Evolutionary conservation across 768 basidiomycete genomes (phyloP).

Genomic region (Phaeotremella fagi): DNA sequence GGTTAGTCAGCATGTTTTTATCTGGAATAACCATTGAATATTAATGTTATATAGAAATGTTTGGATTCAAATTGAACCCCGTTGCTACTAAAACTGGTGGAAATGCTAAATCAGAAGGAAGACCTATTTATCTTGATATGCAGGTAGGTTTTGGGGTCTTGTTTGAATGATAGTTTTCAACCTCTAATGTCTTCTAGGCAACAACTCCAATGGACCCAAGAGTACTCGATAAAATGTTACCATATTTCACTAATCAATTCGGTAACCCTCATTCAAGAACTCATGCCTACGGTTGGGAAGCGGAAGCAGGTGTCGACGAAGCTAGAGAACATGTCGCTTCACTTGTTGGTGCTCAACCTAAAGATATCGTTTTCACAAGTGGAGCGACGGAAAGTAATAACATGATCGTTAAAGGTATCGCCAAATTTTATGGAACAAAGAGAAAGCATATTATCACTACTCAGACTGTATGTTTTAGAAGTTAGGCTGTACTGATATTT

Average conservation of each 20-base stretch:
- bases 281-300: slow-evolving; percentile 99
- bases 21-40: not conserved
- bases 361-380: slow-evolving; percentile 95
- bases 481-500: slow-evolving; percentile 1
- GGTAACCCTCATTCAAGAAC: slow-evolving; percentile 98
- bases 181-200: too few species aligned
- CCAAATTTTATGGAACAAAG: slow-evolving; percentile 88
- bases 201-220: slow-evolving; percentile 97
- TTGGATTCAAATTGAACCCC: slow-evolving; percentile 46
- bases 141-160: slow-evolving; percentile 57
- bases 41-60: slow-evolving; percentile 27
- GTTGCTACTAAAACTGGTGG: slow-evolving; percentile 44
- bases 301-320: slow-evolving; percentile 87
- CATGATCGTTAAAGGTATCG: slow-evolving; percentile 94
- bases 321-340: slow-evolving; percentile 90
- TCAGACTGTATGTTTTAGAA: slow-evolving; percentile 62
- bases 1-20: slow-evolving; percentile 26
- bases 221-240: slow-evolving; percentile 94
- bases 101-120: slow-evolving; percentile 45
- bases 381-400: slow-evolving; percentile 98
- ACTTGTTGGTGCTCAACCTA: slow-evolving; percentile 86
- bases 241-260: slow-evolving; percentile 88
- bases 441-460: slow-evolving; percentile 90
- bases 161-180: too few species aligned
- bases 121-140: slow-evolving; percentile 97